Conservation (phyloP, 78 protist species). For the Anaeramoeba flamelloides region DNA sequence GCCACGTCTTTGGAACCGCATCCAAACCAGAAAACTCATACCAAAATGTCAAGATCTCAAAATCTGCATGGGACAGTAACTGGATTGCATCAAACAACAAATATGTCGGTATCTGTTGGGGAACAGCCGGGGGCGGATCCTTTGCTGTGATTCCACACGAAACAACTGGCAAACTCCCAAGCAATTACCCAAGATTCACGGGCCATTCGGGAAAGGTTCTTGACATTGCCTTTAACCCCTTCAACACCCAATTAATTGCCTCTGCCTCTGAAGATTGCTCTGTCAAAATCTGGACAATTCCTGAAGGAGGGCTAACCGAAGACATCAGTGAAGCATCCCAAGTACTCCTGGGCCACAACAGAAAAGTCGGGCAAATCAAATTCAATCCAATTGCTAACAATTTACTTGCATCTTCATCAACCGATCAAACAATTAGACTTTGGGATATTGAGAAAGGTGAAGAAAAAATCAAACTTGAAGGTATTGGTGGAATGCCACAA, state of each 20-base stretch:
- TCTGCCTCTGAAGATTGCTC: too few relatives aligned
- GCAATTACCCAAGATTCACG: constrained; percentile 43
- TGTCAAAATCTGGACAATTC: constrained; percentile 71
- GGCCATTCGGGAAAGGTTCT: constrained; percentile 73
- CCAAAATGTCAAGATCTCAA: constrained; percentile 40
- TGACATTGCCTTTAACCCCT: too few relatives aligned
- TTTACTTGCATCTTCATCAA: constrained; percentile 57
- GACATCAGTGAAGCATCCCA: constrained; percentile 26
- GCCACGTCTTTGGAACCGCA: constrained; percentile 70
- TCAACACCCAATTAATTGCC: too few relatives aligned
- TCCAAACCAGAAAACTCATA: constrained; percentile 49
- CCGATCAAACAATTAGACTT: constrained; percentile 41
- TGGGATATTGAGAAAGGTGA: constrained; percentile 78
- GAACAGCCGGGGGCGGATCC: constrained; percentile 78
- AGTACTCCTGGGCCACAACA: constrained; percentile 65
- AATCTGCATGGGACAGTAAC: constrained; percentile 63
- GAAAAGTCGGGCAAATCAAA: constrained; percentile 48
- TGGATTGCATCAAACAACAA: constrained; percentile 50
- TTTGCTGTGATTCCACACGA: too few relatives aligned
- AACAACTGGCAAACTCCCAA: too few relatives aligned
- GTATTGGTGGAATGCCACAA: constrained; percentile 28
- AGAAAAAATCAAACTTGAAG: constrained; percentile 8
- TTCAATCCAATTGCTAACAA: constrained; percentile 79
- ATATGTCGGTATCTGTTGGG: constrained; percentile 64
- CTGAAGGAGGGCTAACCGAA: constrained; percentile 60